Conservation (phyloP, 306 rosid genomes). For the Boehmeria nivea region DNA sequence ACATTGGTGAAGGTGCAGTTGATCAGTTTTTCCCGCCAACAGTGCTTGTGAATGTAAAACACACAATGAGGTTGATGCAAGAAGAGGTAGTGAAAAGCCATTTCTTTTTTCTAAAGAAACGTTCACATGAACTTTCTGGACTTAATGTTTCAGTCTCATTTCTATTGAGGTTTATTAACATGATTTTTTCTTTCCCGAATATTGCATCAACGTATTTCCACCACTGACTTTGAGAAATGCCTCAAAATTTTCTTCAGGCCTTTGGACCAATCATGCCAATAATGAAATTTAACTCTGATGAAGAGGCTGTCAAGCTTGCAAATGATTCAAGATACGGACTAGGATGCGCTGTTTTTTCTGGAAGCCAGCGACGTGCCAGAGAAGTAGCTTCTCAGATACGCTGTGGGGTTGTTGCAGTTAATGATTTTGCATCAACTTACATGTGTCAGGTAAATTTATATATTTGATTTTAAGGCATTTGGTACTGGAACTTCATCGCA, state of each 20-base stretch:
- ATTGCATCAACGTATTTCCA: slow-evolving; percentile 3
- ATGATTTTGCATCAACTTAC: slow-evolving; percentile 73
- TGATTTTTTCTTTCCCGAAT: neutral
- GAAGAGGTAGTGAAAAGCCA: no score
- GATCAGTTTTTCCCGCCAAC: slow-evolving; percentile 91
- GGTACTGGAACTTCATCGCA: neutral
- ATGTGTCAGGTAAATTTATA: slow-evolving; percentile 70
- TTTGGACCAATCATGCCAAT: slow-evolving; percentile 92
- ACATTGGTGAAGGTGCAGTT: slow-evolving; percentile 82
- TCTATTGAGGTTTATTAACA: neutral
- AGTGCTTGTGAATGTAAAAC: slow-evolving; percentile 77
- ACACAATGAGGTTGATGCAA: slow-evolving; percentile 91
- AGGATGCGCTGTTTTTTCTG: slow-evolving; percentile 92
- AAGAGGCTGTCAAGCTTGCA: slow-evolving; percentile 70
- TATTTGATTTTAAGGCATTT: neutral
- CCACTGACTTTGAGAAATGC: slow-evolving; percentile 8
- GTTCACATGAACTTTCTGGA: neutral
- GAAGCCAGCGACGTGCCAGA: slow-evolving; percentile 66
- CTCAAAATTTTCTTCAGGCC: slow-evolving; percentile 42
- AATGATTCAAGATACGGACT: slow-evolving; percentile 88
- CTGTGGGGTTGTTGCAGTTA: slow-evolving; percentile 72
- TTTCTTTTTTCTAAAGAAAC: slow-evolving; percentile 11
- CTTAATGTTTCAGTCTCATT: neutral
- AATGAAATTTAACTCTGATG: slow-evolving; percentile 84
- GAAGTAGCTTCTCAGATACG: slow-evolving; percentile 76